These are phyloP conservation scores for Aspergillus cavernicola DNA, from an alignment of 495 filamentous ascomycete species.

Conservation along the genomic window DNA sequence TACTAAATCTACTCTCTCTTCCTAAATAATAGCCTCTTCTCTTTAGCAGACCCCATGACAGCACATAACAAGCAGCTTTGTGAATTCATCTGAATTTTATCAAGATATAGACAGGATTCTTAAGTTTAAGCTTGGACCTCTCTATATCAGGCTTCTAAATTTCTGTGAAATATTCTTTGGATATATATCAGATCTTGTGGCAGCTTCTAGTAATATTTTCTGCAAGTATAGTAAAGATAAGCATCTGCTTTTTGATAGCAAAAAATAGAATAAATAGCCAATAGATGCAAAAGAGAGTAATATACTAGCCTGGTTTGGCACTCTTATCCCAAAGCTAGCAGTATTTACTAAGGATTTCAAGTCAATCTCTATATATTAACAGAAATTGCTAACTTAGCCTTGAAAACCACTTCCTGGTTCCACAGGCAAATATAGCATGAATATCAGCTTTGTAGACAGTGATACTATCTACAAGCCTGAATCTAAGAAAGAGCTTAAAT, in stretches of 20 bases:
- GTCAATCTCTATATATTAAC: constrained; percentile 8
- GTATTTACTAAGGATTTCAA: constrained; percentile 27
- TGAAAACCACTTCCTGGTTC: constrained; percentile 35
- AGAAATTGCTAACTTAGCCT: constrained; percentile 31
- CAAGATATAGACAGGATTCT: constrained; percentile 38
- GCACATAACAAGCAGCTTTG: constrained; percentile 40
- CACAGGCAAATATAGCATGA: constrained; percentile 36
- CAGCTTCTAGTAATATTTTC: constrained; percentile 32
- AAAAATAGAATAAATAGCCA: constrained; percentile 19
- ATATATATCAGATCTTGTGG: constrained; percentile 26
- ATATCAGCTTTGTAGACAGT: constrained; percentile 40
- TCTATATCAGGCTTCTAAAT: constrained; percentile 28
- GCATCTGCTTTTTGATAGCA: constrained; percentile 11
- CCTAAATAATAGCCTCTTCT: constrained; percentile 29
- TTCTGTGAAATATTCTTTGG: constrained; percentile 39
- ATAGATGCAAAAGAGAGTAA: constrained; percentile 10
- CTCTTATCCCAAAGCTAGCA: constrained; percentile 29
- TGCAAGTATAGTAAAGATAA: constrained; percentile 32
- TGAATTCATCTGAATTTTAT: constrained; percentile 39
- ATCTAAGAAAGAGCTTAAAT: constrained; percentile 6
- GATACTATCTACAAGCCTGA: too few relatives aligned
- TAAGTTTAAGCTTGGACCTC: constrained; percentile 25
- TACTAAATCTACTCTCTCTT: constrained; percentile 21
- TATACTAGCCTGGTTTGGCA: constrained; percentile 30
- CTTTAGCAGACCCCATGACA: constrained; percentile 35